Percentiles rank a stretch among this genome's conserved stretches.
Evolutionary conservation across 2,329 filamentous ascomycete species (phyloP).

Genomic region (Rhinocladiella similis): DNA sequence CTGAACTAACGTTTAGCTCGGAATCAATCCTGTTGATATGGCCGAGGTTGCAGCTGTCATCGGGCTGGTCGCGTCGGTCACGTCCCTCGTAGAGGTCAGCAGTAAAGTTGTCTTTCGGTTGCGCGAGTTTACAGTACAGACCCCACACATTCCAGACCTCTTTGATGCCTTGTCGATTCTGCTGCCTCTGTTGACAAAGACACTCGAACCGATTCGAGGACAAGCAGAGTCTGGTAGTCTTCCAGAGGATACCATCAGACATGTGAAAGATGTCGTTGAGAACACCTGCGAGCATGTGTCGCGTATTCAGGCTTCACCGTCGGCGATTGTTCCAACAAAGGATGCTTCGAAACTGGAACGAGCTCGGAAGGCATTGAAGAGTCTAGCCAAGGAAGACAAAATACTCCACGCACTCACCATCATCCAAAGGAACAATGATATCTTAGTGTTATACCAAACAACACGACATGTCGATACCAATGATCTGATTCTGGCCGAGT

Average conservation of each 20-base stretch:
- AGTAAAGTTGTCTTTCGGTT: constrained; percentile 3
- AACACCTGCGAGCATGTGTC: background rate
- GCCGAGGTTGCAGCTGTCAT: constrained; percentile 5
- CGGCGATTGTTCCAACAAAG: background rate
- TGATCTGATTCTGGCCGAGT: background rate
- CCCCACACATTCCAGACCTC: constrained; percentile 1
- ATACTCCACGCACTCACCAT: background rate
- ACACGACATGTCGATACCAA: background rate
- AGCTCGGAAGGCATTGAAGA: constrained; percentile 5
- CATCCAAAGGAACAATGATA: background rate
- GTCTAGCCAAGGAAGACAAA: constrained; percentile 7
- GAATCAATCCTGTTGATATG: background rate
- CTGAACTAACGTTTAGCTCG: too few relatives aligned
- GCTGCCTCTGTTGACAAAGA: constrained; percentile 2
- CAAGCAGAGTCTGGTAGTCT: background rate
- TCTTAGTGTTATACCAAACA: constrained; percentile 7
- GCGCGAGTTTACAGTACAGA: background rate
- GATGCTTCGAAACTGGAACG: background rate
- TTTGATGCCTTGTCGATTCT: background rate
- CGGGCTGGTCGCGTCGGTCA: constrained; percentile 7
- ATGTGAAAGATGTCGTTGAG: background rate
- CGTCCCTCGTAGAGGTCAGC: constrained; percentile 3
- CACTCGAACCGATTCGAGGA: background rate
- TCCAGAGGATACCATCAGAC: background rate
- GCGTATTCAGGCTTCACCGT: background rate